These are phyloP conservation scores for Ilyonectria destructans DNA, from an alignment of 2,329 filamentous ascomycete genomes.

Conservation along the genomic window DNA sequence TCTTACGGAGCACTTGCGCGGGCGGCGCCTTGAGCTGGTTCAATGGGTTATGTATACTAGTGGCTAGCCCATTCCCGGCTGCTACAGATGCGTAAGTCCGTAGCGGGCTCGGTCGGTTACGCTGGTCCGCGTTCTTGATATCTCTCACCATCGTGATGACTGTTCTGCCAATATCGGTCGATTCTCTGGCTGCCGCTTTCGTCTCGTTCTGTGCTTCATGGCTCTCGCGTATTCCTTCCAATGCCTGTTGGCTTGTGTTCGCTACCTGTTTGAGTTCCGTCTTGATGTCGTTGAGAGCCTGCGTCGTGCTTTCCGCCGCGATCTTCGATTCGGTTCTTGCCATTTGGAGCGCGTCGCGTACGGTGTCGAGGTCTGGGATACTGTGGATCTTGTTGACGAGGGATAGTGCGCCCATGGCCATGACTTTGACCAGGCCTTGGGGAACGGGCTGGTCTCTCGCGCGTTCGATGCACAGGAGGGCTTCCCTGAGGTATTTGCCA, in stretches of 20 bases:
- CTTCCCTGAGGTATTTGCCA: conserved; percentile 9
- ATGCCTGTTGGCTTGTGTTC: background rate
- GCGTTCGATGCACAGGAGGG: conserved; percentile 16
- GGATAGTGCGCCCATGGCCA: conserved; percentile 7
- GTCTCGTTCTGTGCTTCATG: too few species aligned
- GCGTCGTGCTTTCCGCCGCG: conserved; percentile 5
- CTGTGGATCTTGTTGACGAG: conserved; percentile 11
- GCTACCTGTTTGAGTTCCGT: conserved; percentile 11
- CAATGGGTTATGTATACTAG: conserved; percentile 6
- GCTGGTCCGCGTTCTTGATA: too few species aligned
- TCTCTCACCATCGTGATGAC: too few species aligned
- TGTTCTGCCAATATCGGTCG: too few species aligned
- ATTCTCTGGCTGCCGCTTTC: too few species aligned
- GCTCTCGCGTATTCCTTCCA: conserved; percentile 9
- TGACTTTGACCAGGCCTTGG: conserved; percentile 3
- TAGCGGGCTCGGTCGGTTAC: too few species aligned
- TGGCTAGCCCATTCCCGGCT: background rate
- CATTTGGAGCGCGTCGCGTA: conserved; percentile 10
- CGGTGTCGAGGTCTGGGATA: conserved; percentile 12
- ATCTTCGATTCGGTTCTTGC: conserved; percentile 17
- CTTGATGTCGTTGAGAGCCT: conserved; percentile 8
- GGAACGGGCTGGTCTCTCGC: conserved; percentile 12
- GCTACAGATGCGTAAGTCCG: too few species aligned
- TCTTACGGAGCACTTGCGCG: background rate
- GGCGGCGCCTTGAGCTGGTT: conserved; percentile 7